These are phyloP conservation scores for Tanacetum coccineum DNA, from an alignment of 129 eudicot genomes.

Conservation along the genomic window DNA sequence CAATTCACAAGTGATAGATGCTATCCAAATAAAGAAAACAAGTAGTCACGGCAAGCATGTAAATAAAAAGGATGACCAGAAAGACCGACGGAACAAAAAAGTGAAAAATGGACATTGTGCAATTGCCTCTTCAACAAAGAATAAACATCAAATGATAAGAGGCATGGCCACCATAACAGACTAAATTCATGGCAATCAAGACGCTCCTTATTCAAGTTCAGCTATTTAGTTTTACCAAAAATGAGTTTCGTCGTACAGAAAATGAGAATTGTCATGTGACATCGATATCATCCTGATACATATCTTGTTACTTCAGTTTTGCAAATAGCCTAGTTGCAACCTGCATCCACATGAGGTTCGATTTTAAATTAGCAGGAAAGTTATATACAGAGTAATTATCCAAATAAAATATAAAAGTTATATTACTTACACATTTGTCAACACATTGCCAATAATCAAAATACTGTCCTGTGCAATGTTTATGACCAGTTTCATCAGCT, in stretches of 20 bases:
- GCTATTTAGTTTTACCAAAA: slow-evolving; percentile 34
- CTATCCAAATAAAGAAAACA: too few species aligned
- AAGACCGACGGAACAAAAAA: too few species aligned
- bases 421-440: slow-evolving; percentile 74
- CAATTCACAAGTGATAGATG: too few species aligned
- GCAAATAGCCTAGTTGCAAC: slow-evolving; percentile 67
- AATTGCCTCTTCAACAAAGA: background rate
- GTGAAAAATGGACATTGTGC: too few species aligned
- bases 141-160: slow-evolving; percentile 20
- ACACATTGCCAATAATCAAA: slow-evolving; percentile 89
- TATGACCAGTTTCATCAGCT: slow-evolving; percentile 77
- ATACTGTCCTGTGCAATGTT: slow-evolving; percentile 90
- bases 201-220: slow-evolving; percentile 39
- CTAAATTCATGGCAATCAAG: slow-evolving; percentile 27
- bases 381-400: background rate
- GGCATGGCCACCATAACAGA: slow-evolving; percentile 13
- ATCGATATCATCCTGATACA: slow-evolving; percentile 16
- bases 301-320: slow-evolving; percentile 47
- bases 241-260: slow-evolving; percentile 22
- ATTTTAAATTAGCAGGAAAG: background rate
- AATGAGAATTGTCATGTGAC: slow-evolving; percentile 1
- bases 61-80: too few species aligned
- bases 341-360: slow-evolving; percentile 33
- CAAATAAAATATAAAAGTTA: background rate
- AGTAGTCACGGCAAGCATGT: too few species aligned